These are phyloP conservation scores for Eremothecium cymbalariae DNA, from an alignment of 1,139 yeast species.

Conservation along the genomic window DNA sequence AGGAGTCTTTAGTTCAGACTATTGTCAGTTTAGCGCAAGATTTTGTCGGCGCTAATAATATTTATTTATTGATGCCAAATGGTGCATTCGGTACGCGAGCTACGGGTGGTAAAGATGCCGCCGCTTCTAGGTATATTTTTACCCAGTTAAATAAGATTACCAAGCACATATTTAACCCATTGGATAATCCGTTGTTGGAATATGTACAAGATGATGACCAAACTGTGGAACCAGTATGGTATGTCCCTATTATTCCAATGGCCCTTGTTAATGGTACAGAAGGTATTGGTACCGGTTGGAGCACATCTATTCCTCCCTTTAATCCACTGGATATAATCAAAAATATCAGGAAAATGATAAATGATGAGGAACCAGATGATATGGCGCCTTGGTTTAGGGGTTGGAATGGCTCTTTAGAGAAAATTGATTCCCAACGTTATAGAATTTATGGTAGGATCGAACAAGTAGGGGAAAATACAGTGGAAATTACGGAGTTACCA, in stretches of 20 bases:
- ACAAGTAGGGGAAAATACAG: conserved; percentile 67
- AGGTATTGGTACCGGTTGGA: conserved; percentile 99
- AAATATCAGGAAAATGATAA: conserved; percentile 67
- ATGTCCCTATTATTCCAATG: conserved; percentile 88
- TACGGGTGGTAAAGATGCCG: conserved; percentile 95
- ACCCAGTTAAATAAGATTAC: conserved; percentile 79
- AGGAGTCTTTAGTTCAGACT: conserved; percentile 75
- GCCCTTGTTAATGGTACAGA: conserved; percentile 90
- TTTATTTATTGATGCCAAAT: conserved; percentile 76
- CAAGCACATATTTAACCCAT: conserved; percentile 62
- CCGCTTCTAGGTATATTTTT: conserved; percentile 96
- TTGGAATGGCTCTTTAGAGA: conserved; percentile 80
- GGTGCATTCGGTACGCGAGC: conserved; percentile 98
- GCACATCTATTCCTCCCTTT: conserved; percentile 83
- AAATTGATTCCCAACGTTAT: conserved; percentile 56
- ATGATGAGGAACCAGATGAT: conserved; percentile 58
- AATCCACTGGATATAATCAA: conserved; percentile 78
- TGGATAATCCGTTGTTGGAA: conserved; percentile 69
- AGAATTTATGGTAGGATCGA: conserved; percentile 73
- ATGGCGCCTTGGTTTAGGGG: conserved; percentile 96
- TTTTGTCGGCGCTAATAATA: conserved; percentile 86
- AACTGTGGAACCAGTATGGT: conserved; percentile 95
- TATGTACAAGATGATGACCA: conserved; percentile 91
- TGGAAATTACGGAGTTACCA: conserved; percentile 91
- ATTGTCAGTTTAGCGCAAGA: conserved; percentile 93